phyloP scores from a whole-genome alignment of 2,329 filamentous ascomycete genomes.

The Cadophora luteo-olivacea region DNA sequence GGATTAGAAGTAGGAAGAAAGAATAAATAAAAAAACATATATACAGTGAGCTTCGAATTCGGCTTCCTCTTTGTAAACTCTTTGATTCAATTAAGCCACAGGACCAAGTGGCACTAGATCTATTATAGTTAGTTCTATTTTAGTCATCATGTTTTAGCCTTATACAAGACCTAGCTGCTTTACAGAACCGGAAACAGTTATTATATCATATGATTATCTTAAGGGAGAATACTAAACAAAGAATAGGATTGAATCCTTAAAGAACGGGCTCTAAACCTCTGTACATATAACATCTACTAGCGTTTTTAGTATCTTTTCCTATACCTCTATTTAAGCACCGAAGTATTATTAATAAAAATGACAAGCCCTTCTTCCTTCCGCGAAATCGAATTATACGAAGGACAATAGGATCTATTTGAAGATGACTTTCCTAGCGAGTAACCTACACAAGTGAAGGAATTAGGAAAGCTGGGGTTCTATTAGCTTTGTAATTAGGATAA shows the following conservation, averaged over 20 bases:
- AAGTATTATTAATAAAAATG: background rate
- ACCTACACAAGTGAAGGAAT: background rate
- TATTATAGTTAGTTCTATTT: background rate
- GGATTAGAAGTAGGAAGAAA: conserved; percentile 1
- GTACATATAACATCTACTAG: background rate
- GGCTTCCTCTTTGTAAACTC: background rate
- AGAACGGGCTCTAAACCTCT: background rate
- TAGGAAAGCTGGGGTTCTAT: background rate
- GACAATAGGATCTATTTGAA: conserved; percentile 1
- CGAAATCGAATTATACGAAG: conserved; percentile 9
- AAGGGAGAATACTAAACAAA: background rate
- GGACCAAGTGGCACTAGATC: background rate
- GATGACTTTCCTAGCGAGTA: conserved; percentile 5
- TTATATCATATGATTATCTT: background rate
- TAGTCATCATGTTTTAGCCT: conserved; percentile 4
- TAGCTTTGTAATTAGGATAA: background rate
- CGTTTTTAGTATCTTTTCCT: background rate
- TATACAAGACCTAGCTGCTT: background rate
- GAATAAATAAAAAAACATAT: conserved; percentile 4
- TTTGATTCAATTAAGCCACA: conserved; percentile 1
- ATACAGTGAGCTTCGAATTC: background rate
- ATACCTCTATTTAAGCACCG: background rate
- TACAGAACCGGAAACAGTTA: background rate
- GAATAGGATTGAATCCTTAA: background rate
- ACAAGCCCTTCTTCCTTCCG: background rate